A percentile compares a stretch with the other conserved stretches of the same genome.
Conservation (phyloP, 371 early-diverging fungal species). For the Entomophthora muscae region DNA sequence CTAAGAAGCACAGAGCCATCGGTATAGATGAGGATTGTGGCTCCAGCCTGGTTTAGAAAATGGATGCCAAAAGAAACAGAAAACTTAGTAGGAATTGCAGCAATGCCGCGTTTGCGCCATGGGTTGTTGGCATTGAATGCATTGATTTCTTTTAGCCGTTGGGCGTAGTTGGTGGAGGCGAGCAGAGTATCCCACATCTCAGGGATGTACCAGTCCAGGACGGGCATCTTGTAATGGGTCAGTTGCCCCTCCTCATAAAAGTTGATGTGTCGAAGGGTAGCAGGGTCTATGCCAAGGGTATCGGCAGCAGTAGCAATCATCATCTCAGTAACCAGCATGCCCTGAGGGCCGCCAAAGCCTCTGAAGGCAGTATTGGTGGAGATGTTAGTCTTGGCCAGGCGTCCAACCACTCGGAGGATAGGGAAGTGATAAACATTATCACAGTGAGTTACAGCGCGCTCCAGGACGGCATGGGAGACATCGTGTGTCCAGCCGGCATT, state of each 20-base stretch:
- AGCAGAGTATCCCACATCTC: constrained; percentile 33
- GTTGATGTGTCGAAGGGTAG: constrained; percentile 22
- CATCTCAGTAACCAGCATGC: constrained; percentile 49
- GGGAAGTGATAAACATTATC: constrained; percentile 56
- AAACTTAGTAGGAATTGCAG: constrained; percentile 53
- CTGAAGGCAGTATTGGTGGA: constrained; percentile 63
- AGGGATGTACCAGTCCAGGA: constrained; percentile 47
- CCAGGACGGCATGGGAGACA: constrained; percentile 43
- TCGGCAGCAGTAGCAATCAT: constrained; percentile 51
- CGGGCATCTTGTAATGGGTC: constrained; percentile 38
- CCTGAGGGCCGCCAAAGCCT: constrained; percentile 61
- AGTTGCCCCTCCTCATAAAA: constrained; percentile 41
- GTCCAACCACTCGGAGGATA: constrained; percentile 32
- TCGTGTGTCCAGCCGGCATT: constrained; percentile 59
- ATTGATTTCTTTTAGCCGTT: constrained; percentile 25
- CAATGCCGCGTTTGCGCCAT: constrained; percentile 50
- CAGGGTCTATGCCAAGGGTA: constrained; percentile 21
- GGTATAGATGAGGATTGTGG: constrained; percentile 54
- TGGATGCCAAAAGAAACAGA: constrained; percentile 45
- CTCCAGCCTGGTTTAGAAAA: constrained; percentile 57
- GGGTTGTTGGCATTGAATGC: constrained; percentile 38
- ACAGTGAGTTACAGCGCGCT: constrained; percentile 43
- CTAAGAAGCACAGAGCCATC: constrained; percentile 58
- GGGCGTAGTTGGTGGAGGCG: constrained; percentile 18
- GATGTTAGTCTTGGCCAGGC: constrained; percentile 51